Evolutionary conservation across 108 stramenopile species (phyloP).

Genomic region (Chaetoceros tenuissimus): DNA sequence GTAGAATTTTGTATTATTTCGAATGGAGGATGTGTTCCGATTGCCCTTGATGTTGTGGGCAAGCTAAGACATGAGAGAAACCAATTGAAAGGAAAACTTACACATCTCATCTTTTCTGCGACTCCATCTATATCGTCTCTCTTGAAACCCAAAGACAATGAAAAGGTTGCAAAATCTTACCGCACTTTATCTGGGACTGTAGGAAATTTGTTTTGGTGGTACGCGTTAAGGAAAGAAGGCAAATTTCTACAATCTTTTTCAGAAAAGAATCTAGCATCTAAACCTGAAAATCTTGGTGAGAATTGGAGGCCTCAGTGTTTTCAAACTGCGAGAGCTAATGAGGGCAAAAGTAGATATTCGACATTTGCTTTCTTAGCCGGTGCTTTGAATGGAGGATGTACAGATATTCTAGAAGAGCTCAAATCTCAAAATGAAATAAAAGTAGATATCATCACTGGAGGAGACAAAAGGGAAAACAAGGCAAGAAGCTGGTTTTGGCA

Average conservation of each 20-base stretch:
- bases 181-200: conserved; percentile 27
- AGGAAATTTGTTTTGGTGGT: conserved; percentile 55
- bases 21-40: conserved; percentile 58
- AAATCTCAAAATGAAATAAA: conserved; percentile 5
- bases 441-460: conserved; percentile 42
- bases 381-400: conserved; percentile 42
- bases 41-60: conserved; percentile 38
- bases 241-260: conserved; percentile 43
- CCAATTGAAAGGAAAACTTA: conserved; percentile 11
- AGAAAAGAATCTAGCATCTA: conserved; percentile 39
- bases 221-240: conserved; percentile 33
- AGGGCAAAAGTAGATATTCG: conserved; percentile 31
- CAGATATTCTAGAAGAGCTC: conserved; percentile 22
- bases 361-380: conserved; percentile 64
- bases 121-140: conserved; percentile 38
- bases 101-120: conserved; percentile 41
- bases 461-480: conserved; percentile 26
- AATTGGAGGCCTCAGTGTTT: conserved; percentile 41
- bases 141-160: conserved; percentile 12
- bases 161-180: conserved; percentile 37
- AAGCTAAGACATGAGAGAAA: neutral
- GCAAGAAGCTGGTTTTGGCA: conserved; percentile 61
- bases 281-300: conserved; percentile 34
- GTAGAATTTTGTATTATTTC: conserved; percentile 35
- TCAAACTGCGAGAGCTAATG: conserved; percentile 12